These are phyloP conservation scores for Beauveria medogensis DNA, from an alignment of 2,329 filamentous ascomycete genomes.

Conservation along the genomic window DNA sequence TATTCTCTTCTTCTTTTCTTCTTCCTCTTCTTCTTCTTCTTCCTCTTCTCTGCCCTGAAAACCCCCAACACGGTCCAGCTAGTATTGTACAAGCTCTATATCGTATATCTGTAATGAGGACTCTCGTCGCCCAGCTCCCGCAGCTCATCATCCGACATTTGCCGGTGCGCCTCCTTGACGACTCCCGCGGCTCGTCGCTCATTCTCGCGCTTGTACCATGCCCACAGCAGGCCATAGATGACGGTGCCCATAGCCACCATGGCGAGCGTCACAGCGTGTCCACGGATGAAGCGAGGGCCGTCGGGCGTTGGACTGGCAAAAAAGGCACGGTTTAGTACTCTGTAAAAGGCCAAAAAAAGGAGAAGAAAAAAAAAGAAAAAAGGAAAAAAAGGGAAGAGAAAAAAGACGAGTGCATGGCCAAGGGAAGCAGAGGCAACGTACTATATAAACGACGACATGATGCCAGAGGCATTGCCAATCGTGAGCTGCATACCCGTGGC, in stretches of 20 bases:
- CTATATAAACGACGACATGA: slow-evolving; percentile 65
- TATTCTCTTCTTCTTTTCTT: too few relatives aligned
- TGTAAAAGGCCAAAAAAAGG: too few relatives aligned
- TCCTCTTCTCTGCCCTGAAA: too few relatives aligned
- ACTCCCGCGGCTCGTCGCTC: slow-evolving; percentile 31
- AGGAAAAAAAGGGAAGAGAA: too few relatives aligned
- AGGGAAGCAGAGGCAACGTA: slow-evolving; percentile 15
- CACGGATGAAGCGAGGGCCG: slow-evolving; percentile 49
- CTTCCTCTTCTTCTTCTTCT: too few relatives aligned
- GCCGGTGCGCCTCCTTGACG: slow-evolving; percentile 30
- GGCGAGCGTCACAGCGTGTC: slow-evolving; percentile 53
- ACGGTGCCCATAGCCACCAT: slow-evolving; percentile 47
- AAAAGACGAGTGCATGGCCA: too few relatives aligned
- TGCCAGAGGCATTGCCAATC: slow-evolving; percentile 61
- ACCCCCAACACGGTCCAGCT: not conserved
- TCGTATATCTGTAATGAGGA: slow-evolving; percentile 39
- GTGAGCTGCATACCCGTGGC: slow-evolving; percentile 64
- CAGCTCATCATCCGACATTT: slow-evolving; percentile 38
- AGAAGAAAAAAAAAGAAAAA: not conserved
- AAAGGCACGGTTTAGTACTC: too few relatives aligned
- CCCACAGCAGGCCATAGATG: slow-evolving; percentile 47
- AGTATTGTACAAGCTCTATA: slow-evolving; percentile 14
- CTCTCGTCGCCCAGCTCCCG: slow-evolving; percentile 46
- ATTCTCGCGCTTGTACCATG: slow-evolving; percentile 43
- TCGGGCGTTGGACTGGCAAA: slow-evolving; percentile 33